A percentile compares a stretch with the other conserved stretches of the same genome.
phyloP scores from a whole-genome alignment of 352 stramenopile species.

The Sclerospora graminicola region DNA sequence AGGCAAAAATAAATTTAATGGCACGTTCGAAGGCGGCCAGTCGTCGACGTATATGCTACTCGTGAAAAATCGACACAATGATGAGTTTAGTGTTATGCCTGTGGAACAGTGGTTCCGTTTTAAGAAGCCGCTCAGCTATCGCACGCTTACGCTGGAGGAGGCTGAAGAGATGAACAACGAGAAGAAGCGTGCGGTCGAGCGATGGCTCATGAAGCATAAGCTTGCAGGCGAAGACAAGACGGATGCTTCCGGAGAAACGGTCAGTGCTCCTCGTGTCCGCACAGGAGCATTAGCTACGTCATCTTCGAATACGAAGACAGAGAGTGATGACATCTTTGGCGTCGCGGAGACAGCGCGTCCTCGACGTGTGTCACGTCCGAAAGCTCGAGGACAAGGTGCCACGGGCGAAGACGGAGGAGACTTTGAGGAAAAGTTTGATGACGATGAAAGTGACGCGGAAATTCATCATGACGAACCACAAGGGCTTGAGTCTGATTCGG shows the following conservation, averaged over 20 bases:
- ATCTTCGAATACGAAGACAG: conserved; percentile 24
- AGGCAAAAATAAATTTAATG: conserved; percentile 74
- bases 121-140: conserved; percentile 82
- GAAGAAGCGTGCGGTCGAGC: conserved; percentile 82
- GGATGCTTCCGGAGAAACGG: conserved; percentile 33
- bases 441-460: conserved; percentile 79
- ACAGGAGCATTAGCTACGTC: conserved; percentile 40
- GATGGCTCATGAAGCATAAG: conserved; percentile 85
- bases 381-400: conserved; percentile 41
- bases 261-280: conserved; percentile 54
- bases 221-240: conserved; percentile 64
- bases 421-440: conserved; percentile 84
- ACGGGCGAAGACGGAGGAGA: conserved; percentile 76
- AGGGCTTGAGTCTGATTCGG: conserved; percentile 58
- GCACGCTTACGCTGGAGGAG: conserved; percentile 76
- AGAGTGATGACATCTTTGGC: conserved; percentile 59
- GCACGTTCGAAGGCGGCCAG: conserved; percentile 73
- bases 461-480: conserved; percentile 64
- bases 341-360: conserved; percentile 36
- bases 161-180: conserved; percentile 83
- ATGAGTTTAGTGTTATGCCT: conserved; percentile 82
- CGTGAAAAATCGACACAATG: conserved; percentile 80
- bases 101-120: conserved; percentile 86
- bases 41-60: conserved; percentile 81
- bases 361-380: conserved; percentile 37